Percentiles rank a stretch among this genome's conserved stretches.
These are phyloP conservation scores for Medicago ruthenica DNA, from an alignment of 306 rosid species.

Conservation along the genomic window DNA sequence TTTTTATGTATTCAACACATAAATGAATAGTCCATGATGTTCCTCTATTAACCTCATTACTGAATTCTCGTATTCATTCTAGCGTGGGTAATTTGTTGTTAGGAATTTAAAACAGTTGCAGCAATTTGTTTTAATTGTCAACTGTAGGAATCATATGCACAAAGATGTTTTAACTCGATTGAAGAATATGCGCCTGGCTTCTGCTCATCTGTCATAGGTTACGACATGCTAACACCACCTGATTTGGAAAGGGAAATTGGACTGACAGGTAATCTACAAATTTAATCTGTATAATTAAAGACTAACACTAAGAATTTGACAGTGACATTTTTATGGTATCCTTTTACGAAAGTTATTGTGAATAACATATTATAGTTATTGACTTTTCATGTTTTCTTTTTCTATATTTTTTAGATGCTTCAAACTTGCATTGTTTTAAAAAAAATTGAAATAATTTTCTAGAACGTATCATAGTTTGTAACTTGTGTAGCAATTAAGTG, in stretches of 20 bases:
- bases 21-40: neutral
- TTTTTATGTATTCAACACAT: neutral
- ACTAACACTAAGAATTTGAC: slow-evolving; percentile 1
- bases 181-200: slow-evolving; percentile 77
- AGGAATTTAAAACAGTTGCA: neutral
- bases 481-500: too few species aligned
- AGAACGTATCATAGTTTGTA: neutral
- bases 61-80: neutral
- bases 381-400: neutral
- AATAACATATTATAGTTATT: neutral
- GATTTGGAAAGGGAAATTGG: slow-evolving; percentile 80
- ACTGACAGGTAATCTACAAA: slow-evolving; percentile 60
- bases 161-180: slow-evolving; percentile 61
- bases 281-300: neutral
- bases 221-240: slow-evolving; percentile 80
- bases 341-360: neutral
- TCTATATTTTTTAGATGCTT: neutral
- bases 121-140: slow-evolving; percentile 8
- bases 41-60: slow-evolving; percentile 5
- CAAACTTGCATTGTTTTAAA: neutral
- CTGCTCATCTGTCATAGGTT: slow-evolving; percentile 68
- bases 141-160: slow-evolving; percentile 62
- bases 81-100: neutral
- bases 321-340: neutral
- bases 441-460: neutral